Conservation (phyloP, 75 land plant species). For the Pinus albicaulis region DNA sequence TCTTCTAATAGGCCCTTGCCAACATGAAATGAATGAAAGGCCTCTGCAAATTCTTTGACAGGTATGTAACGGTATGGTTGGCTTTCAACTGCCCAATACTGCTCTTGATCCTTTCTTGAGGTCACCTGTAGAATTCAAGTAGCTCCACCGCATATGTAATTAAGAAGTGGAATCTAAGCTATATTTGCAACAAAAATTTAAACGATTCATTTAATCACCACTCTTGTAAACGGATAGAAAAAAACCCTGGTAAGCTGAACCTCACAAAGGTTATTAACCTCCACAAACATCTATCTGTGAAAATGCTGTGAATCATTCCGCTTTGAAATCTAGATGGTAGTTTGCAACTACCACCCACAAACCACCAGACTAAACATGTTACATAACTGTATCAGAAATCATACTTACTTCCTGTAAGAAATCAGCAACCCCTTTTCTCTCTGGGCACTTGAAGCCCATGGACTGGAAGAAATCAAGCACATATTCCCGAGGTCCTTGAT, state of each 20-base stretch:
- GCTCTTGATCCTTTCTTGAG: constrained; percentile 50
- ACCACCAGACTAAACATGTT: neutral
- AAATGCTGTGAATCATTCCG: constrained; percentile 44
- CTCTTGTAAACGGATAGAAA: neutral
- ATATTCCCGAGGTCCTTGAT: constrained; percentile 75
- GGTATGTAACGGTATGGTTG: constrained; percentile 31
- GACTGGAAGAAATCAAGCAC: constrained; percentile 31
- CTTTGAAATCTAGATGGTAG: constrained; percentile 45
- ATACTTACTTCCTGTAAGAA: constrained; percentile 36
- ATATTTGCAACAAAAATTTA: neutral
- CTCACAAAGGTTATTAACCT: no score
- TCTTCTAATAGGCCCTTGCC: constrained; percentile 24
- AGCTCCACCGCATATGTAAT: no score
- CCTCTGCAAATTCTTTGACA: constrained; percentile 28
- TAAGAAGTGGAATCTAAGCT: constrained; percentile 1
- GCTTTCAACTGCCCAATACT: constrained; percentile 35
- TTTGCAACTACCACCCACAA: constrained; percentile 19
- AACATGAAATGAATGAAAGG: constrained; percentile 20
- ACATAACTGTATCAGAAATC: neutral
- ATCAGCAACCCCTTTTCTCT: constrained; percentile 38
- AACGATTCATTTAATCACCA: neutral
- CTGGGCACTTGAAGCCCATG: constrained; percentile 36
- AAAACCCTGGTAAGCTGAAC: neutral
- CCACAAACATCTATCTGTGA: neutral
- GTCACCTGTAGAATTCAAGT: constrained; percentile 41